phyloP scores from a whole-genome alignment of 305 asterid species.

The Nicotiana rustica region DNA sequence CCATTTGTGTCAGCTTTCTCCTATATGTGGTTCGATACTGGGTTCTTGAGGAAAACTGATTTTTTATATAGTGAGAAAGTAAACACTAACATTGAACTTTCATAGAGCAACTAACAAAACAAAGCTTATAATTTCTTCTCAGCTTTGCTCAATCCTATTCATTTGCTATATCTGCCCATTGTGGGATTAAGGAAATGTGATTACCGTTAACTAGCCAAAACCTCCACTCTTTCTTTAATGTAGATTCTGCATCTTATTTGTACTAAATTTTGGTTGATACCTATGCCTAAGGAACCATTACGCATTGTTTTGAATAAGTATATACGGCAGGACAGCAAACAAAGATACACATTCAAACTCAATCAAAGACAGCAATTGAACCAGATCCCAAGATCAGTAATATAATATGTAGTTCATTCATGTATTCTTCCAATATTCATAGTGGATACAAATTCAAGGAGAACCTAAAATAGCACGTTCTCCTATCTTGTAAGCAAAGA shows the following conservation, averaged over 20 bases:
- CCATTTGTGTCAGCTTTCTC: conserved; percentile 48
- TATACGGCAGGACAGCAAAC: not conserved
- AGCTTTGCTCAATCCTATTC: not conserved
- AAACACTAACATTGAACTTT: not conserved
- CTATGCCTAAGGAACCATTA: not conserved
- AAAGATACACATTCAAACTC: not conserved
- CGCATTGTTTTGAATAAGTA: not conserved
- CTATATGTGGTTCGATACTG: conserved; percentile 48
- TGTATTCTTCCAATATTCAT: not conserved
- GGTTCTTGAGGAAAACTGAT: conserved; percentile 54
- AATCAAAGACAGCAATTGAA: not conserved
- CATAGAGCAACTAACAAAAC: conserved; percentile 1
- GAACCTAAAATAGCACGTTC: not conserved
- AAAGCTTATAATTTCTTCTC: not conserved
- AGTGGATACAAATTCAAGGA: not conserved
- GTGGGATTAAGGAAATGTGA: not conserved
- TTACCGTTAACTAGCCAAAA: not conserved
- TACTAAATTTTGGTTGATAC: not conserved
- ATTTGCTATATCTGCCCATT: not conserved
- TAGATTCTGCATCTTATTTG: not conserved
- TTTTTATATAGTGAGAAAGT: conserved; percentile 3
- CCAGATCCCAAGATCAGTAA: not conserved
- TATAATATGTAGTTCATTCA: not conserved
- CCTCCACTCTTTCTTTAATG: not conserved
- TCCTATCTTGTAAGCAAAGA: not conserved